These are phyloP conservation scores for Mortierella alpina DNA, from an alignment of 192 early-diverging fungal species.

Conservation along the genomic window DNA sequence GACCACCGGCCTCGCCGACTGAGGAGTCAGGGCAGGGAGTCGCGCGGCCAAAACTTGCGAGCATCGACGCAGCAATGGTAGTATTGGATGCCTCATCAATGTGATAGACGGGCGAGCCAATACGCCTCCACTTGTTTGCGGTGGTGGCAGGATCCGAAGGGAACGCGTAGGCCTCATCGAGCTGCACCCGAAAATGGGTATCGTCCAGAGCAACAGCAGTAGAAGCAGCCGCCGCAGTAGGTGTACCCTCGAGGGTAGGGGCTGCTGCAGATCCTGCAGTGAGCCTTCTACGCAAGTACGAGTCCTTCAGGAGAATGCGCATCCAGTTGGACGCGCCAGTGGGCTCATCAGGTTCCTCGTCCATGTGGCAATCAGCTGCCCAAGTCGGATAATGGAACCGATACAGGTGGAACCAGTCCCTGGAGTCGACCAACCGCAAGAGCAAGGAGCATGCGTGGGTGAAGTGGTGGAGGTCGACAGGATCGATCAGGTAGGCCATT, in stretches of 20 bases:
- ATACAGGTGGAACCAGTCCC: constrained; percentile 9
- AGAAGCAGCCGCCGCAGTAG: neutral
- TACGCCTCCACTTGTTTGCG: constrained; percentile 1
- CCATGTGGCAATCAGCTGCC: neutral
- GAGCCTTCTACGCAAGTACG: neutral
- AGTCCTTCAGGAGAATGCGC: constrained; percentile 2
- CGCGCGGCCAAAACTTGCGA: neutral
- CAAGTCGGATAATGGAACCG: neutral
- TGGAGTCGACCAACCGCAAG: neutral
- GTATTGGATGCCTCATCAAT: constrained; percentile 11
- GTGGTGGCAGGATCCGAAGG: constrained; percentile 1
- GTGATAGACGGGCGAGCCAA: constrained; percentile 21
- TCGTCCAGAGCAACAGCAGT: too few species aligned
- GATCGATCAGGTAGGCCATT: neutral
- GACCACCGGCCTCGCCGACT: neutral
- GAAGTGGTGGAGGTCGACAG: neutral
- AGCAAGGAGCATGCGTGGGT: constrained; percentile 1
- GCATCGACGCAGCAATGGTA: constrained; percentile 31
- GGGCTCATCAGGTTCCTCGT: neutral
- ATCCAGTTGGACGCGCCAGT: constrained; percentile 1
- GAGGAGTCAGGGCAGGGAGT: neutral
- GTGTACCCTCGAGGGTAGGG: neutral
- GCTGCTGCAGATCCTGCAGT: neutral
- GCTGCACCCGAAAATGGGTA: neutral
- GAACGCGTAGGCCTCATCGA: neutral